Evolutionary conservation across 163 green algal genomes (phyloP), one percentile per base, ranked within the genome.

Genomic region (Dunaliella salina): DNA sequence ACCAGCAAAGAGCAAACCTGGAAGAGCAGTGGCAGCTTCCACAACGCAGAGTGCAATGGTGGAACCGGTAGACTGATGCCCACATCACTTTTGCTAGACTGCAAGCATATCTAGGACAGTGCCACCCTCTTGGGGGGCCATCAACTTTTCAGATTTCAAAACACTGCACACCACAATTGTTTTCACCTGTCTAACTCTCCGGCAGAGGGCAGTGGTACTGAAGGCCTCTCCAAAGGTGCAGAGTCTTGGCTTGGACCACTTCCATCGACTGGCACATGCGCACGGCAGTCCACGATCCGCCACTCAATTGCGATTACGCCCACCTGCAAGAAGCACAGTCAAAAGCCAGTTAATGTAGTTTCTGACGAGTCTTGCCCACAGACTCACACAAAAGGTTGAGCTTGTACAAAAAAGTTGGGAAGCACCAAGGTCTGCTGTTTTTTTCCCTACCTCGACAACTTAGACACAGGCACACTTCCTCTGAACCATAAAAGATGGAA

Each of bases 231-330:
- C 22, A 29, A 75, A 29, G 63, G 63, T 15, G 63, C 63, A 75
- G 63, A 12, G 63, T 29, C 63, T 50, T 50, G 40, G 22, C 22
- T 29, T 75, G 63, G 1, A 8, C 24, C 63, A 29, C 22, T 30
- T 12, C 63, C 63, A 75, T 75, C 63, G 4, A 12, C 24, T 75
- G 63, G 63, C 63, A 30, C 24, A 29, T 29, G 63, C 24, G 63
- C 20, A 29, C 24, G 22, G 79, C 79, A 82, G 79, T 82, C 33
- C 13, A 82, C 79, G 17, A 59, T 24, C n/a, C 79, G 79, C 79
- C 79, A 82, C 33, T 82, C n/a, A 17, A 82, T 50, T 17, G 33
- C 79, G 25, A 82, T 82, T 8, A 82, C 79, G 24, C 63, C 63
- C 63, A 75, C 63, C 63, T 75, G 63, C 63, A 75, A 3, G 8